Base-by-base conservation (phyloP, 2,329 filamentous ascomycete species). In the Nothomitra cinnamomea region DNA sequence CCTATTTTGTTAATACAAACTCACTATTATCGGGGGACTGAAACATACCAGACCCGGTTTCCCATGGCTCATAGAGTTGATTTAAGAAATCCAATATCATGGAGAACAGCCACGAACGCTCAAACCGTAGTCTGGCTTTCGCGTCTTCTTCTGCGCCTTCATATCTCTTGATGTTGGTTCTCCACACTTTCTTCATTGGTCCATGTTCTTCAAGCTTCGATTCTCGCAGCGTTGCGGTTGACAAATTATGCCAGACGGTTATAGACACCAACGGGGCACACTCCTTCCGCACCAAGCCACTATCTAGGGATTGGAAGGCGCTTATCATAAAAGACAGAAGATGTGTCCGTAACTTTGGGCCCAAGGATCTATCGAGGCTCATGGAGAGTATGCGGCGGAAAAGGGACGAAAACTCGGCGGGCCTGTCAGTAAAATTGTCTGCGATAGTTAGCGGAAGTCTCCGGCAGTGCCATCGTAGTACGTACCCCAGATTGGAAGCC, bases 201-300 rank as follows among this genome's bases (percentile, higher is more conserved):
- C 79, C 69, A 48, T 78, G 77, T 59, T 85, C 81, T 43, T 86
- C 80, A 28, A 98, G 74, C 54, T 81, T 78, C 35, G 72, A 71
- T 53, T 94, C 86, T 59, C 87, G 79, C 57, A 81, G 78, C 55
- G 77, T 75, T 35, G 94, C 87, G 54, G 78, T 85, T 28, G 86
- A 85, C 38, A 98, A 70, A 63, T 95, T 94, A 62, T 96, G 87
- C 92, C 92, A 98, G 61, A 92, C 87, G 1, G 86, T 83, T 61
- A 98, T 95, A 12, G 88, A 92, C 19, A 98, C 90, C 52, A 98
- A 72, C 1, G 94, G 87, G 5, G 90, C 92, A 67, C 92, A 96
- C 72, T 98, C 92, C 66, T 95, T 96, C 57, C 92, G 82, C 51
- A 98, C 85, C 54, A 94, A 78, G 38, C 79, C 78, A 64, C 82